These are phyloP conservation scores for Aspergillus udagawae DNA, from an alignment of 2,329 filamentous ascomycete genomes.

Conservation along the genomic window DNA sequence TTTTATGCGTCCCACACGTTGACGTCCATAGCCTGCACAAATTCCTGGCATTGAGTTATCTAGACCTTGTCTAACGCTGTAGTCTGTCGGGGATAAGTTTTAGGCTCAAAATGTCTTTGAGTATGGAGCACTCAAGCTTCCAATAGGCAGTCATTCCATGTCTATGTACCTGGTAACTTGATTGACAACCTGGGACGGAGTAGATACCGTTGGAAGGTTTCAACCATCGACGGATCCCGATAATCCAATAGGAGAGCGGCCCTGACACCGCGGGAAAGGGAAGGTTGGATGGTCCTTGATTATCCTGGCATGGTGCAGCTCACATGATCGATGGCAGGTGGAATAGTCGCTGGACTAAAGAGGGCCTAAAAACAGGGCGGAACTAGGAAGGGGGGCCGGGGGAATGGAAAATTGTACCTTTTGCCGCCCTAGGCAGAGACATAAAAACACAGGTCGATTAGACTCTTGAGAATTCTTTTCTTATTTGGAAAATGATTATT, in stretches of 20 bases:
- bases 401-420: background rate
- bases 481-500: background rate
- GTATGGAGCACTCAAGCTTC: background rate
- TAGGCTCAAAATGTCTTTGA: background rate
- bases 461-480: background rate
- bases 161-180: background rate
- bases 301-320: conserved; percentile 17
- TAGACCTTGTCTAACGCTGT: background rate
- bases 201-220: background rate
- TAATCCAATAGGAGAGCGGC: conserved; percentile 9
- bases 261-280: conserved; percentile 10
- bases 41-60: background rate
- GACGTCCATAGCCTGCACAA: background rate
- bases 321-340: conserved; percentile 10
- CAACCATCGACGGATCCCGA: background rate
- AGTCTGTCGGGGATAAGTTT: background rate
- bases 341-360: background rate
- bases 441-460: conserved; percentile 2
- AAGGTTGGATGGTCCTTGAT: conserved; percentile 10
- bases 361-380: conserved; percentile 1
- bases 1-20: background rate
- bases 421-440: background rate
- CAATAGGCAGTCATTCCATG: background rate
- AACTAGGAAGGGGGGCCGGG: background rate
- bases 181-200: conserved; percentile 5